Base-by-base conservation (phyloP, 73 alveolate genomes). In the Paramecium sexaurelia region DNA sequence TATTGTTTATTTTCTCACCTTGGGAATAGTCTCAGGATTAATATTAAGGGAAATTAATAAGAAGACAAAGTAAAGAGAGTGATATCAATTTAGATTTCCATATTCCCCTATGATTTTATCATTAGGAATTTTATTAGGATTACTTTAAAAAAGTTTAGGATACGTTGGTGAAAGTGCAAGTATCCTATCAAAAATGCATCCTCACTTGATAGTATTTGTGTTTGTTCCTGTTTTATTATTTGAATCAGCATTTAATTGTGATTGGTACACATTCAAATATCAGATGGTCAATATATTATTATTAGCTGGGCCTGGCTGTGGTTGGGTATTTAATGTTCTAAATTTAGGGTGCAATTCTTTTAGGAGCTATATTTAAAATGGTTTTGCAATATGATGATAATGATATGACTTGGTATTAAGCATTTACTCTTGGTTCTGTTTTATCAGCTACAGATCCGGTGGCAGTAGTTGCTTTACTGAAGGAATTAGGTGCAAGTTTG, bases 381-480 rank as follows among this genome's bases (percentile, higher is more conserved):
- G 73, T 94, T 40, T 67, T 94, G 37, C 92, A 78, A 33, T 93
- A 93, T 56, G 94, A 93, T 57, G 86, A 71, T 71, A 92, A 84
- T 4, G 95, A 93, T 61, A 84, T 93, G 39, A 66, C 95, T 0
- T 93, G 95, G 93, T 71, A 51, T 41, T 93, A 93, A 37, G 93
- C 96, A n/a, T 93, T 93, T 27, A 67, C 94, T 86, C 84, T 93
- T 51, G 96, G 96, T 40, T 91, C 95, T 68, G 57, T 93, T 1
- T 84, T 93, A 27, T 93, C 95, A 20, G 96, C 96, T 17, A 93
- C 96, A 22, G 96, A 93, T 82, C 96, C 96, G 32, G 96, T 93
- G 26, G 96, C 96, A 10, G 96, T 93, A 17, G 96, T 93, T 11
- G 95, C 96, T 36, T 84, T 93, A 26, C 69, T 93, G 7, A 93